Base-by-base conservation (phyloP, 2,329 filamentous ascomycete species). In the Diaporthe sp. region DNA sequence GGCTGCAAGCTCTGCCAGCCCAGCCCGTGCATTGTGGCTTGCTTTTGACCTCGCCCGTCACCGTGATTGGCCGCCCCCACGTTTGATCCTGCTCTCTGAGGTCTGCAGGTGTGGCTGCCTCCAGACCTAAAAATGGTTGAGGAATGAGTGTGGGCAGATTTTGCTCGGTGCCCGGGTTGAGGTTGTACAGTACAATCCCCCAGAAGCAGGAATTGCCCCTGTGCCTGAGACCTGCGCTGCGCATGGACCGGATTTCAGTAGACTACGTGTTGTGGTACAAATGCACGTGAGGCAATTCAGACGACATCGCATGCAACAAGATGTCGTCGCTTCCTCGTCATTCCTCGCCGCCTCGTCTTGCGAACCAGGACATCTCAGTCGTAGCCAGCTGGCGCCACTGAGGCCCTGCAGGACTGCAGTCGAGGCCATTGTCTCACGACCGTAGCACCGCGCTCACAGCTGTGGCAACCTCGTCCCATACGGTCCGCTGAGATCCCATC, bases 31-130 rank as follows among this genome's bases (percentile, higher is more conserved):
- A 44, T 19, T 61, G 73, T 72, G 57, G 59, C 59, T 62, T 74
- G 37, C 69, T 70, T 49, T 57, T 69, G 12, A 55, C 44, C 46
- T 15, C 59, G 44, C 25, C 46, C 19, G 9, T 12, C 51, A 8
- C 51, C 25, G 19, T 37, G 31, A 69, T 74, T 74, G 73, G 67
- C 58, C 67, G 49, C 67, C 57, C 73, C 73, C 67, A 72, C 67
- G 57, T 44, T 25, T 61, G 37, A 59, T 57, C 25, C 59, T 37
- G 42, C 15, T 44, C 25, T n/a, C 46, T 4, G 22, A 34, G 25
- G 51, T 31, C 9, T 51, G 57, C 39, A n/a, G 46, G 22, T 46
- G 72, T 62, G 72, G 72, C 72, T 68, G 72, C 62, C 62, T 74
- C 72, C 44, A n/a, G 31, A n/a, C 46, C 42, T 49, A 62, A 61